Evolutionary conservation across 306 rosid species (phyloP).

Genomic region (Neltuma alba): DNA sequence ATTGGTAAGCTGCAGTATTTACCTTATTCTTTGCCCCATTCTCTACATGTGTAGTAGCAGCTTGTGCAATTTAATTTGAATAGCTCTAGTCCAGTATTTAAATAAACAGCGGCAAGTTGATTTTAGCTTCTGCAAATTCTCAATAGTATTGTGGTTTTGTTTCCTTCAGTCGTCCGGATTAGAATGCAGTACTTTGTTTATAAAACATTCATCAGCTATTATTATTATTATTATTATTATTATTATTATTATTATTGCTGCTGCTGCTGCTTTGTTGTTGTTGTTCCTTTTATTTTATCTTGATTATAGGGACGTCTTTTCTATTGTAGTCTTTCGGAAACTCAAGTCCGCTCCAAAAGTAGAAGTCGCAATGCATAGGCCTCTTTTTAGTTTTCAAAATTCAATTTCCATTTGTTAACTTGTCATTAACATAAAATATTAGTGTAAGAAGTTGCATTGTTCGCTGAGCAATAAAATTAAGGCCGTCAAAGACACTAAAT

Average conservation of each 20-base stretch:
- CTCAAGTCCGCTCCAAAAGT: background rate
- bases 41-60: constrained; percentile 16
- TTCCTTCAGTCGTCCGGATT: background rate
- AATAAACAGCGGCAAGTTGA: background rate
- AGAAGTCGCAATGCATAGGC: background rate
- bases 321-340: background rate
- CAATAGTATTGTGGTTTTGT: background rate
- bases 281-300: too few relatives aligned
- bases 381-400: background rate
- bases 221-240: too few relatives aligned
- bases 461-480: too few relatives aligned
- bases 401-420: background rate
- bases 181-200: background rate
- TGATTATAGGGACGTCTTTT: background rate
- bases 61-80: constrained; percentile 11
- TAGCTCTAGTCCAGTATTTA: background rate
- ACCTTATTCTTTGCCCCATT: constrained; percentile 46
- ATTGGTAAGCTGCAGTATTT: constrained; percentile 81
- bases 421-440: too few relatives aligned
- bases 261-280: too few relatives aligned
- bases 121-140: background rate
- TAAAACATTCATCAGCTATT: too few relatives aligned
- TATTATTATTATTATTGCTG: too few relatives aligned
- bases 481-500: too few relatives aligned
- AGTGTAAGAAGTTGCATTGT: too few relatives aligned